Evolutionary conservation across 106 monocot species (phyloP).

Genomic region (Alisma plantagoaquatica): DNA sequence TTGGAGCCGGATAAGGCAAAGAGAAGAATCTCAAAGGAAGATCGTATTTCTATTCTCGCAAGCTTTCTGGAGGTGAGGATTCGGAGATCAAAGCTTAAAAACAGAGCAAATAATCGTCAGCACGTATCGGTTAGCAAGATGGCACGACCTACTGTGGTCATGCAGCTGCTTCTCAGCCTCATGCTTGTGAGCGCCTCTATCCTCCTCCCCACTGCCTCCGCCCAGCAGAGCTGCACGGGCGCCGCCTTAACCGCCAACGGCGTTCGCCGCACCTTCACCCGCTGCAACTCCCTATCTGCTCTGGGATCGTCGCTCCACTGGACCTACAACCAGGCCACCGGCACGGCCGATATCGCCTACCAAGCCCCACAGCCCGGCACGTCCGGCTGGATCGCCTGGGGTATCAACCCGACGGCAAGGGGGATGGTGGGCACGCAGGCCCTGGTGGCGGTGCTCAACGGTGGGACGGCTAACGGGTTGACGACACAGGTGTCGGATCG

Average conservation of each 20-base stretch:
- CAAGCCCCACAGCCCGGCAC: slow-evolving; percentile 27
- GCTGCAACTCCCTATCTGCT: slow-evolving; percentile 10
- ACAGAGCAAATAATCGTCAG: too few relatives aligned
- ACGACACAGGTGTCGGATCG: slow-evolving; percentile 8
- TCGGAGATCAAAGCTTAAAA: too few relatives aligned
- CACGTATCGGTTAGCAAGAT: too few relatives aligned
- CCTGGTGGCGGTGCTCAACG: slow-evolving; percentile 38
- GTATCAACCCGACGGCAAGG: slow-evolving; percentile 37
- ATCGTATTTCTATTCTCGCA: too few relatives aligned
- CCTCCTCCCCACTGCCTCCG: neutral
- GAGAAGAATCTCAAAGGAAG: too few relatives aligned
- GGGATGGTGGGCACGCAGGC: slow-evolving; percentile 63
- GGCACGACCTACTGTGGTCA: too few relatives aligned
- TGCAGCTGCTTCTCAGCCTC: too few relatives aligned
- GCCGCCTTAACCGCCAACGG: slow-evolving; percentile 1
- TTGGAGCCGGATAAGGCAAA: too few relatives aligned
- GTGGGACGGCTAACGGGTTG: slow-evolving; percentile 18
- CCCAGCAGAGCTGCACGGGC: slow-evolving; percentile 10
- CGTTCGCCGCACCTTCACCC: neutral
- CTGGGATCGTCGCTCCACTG: slow-evolving; percentile 48
- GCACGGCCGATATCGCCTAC: slow-evolving; percentile 63
- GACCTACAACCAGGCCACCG: slow-evolving; percentile 43
- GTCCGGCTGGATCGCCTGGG: slow-evolving; percentile 74
- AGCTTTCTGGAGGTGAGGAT: too few relatives aligned
- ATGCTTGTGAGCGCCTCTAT: neutral